These are phyloP conservation scores for Nidularia sp. DNA, from an alignment of 768 basidiomycete species.

Conservation along the genomic window DNA sequence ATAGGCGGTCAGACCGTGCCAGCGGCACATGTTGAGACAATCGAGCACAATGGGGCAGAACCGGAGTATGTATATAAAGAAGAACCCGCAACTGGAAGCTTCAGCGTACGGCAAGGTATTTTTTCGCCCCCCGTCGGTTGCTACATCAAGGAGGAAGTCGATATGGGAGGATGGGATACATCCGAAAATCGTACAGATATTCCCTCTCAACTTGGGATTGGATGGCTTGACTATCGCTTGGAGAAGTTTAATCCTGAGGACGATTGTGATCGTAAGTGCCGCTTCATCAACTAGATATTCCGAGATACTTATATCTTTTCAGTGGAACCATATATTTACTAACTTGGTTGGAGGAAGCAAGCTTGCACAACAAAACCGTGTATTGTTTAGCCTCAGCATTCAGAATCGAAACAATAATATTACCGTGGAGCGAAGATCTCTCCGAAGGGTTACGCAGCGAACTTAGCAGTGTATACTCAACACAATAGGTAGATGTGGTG, in stretches of 20 bases:
- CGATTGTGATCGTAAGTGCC: conserved; percentile 14
- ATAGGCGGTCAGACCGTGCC: not conserved
- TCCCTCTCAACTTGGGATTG: conserved; percentile 13
- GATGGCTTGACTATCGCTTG: conserved; percentile 13
- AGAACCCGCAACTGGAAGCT: not conserved
- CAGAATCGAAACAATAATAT: too few relatives aligned
- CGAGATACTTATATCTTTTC: not conserved
- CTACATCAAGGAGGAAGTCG: not conserved
- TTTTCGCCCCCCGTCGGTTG: not conserved
- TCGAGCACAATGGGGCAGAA: not conserved
- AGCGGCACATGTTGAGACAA: not conserved
- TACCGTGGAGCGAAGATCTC: too few relatives aligned
- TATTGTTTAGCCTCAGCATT: too few relatives aligned
- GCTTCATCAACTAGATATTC: not conserved
- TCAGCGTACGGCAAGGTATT: not conserved
- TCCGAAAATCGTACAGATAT: conserved; percentile 2
- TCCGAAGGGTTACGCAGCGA: too few relatives aligned
- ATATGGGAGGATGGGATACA: conserved; percentile 17
- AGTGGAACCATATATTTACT: conserved; percentile 11
- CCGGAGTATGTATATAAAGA: not conserved
- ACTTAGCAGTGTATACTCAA: too few relatives aligned
- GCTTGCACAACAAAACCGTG: too few relatives aligned
- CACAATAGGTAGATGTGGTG: too few relatives aligned
- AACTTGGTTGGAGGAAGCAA: not conserved
- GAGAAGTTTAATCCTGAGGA: conserved; percentile 20